Evolutionary conservation across 1,284 basidiomycete genomes (phyloP).

Genomic region (Cutaneotrichosporon sp.): DNA sequence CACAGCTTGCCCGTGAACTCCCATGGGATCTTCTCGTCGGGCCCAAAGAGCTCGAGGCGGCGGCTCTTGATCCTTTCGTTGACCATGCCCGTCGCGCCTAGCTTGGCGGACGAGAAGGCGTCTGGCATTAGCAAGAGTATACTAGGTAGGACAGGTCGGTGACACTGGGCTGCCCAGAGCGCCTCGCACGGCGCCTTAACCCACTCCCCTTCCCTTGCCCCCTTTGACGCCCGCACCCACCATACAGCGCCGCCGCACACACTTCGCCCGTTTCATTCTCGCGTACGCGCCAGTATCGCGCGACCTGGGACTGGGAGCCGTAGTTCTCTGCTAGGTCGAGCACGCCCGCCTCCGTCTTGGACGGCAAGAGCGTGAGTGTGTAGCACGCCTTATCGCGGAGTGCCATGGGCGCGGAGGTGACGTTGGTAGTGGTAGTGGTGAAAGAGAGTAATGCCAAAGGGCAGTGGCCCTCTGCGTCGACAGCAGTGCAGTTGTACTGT

Average conservation of each 20-base stretch:
- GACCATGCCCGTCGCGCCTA: slow-evolving; percentile 33
- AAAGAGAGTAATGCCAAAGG: too few species aligned
- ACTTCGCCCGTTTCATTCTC: slow-evolving; percentile 27
- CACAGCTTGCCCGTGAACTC: slow-evolving; percentile 42
- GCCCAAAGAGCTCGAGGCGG: slow-evolving; percentile 42
- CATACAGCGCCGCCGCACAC: slow-evolving; percentile 35
- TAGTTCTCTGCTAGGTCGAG: slow-evolving; percentile 30
- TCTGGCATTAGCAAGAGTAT: slow-evolving; percentile 23
- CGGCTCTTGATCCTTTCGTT: slow-evolving; percentile 35
- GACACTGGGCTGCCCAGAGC: too few species aligned
- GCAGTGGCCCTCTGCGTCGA: too few species aligned
- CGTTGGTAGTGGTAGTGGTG: not conserved
- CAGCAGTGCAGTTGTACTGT: too few species aligned
- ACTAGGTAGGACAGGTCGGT: not conserved
- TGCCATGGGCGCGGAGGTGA: slow-evolving; percentile 27
- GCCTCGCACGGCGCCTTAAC: too few species aligned
- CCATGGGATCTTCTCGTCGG: slow-evolving; percentile 40
- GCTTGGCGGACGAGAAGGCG: slow-evolving; percentile 35
- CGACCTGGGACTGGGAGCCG: not conserved
- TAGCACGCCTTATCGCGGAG: slow-evolving; percentile 39
- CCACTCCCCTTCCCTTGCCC: too few species aligned
- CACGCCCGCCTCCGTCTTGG: slow-evolving; percentile 18
- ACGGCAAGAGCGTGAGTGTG: slow-evolving; percentile 27
- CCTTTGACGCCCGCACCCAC: slow-evolving; percentile 20
- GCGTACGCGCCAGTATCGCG: slow-evolving; percentile 32